Evolutionary conservation across 768 basidiomycete species (phyloP), one percentile per base, ranked within the genome.

Genomic region (Panellus pusillus): DNA sequence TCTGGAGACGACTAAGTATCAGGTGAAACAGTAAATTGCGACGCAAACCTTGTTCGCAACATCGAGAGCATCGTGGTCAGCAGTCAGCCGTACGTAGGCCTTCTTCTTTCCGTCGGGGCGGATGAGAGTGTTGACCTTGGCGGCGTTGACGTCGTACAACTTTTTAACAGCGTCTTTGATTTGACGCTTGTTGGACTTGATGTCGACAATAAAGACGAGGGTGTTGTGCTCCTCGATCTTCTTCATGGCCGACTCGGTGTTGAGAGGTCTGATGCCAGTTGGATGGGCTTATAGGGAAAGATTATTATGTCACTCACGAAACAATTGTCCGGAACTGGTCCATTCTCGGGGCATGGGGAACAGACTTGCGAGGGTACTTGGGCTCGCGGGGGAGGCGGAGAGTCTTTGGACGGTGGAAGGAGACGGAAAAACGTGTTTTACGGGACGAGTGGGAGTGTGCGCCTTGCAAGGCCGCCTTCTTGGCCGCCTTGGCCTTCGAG

Each of bases 181-280:
- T 75, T 99, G 93, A 43, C 93, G 86, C 84, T 99, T 99, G 86
- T 97, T 99, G 63, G 93, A 78, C 70, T 84, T 87, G 72, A 98
- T 67, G 73, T 98, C 95, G 48, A 97, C 94, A 57, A 98, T 87
- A 80, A 98, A 99, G 55, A 99, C 97, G 54, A 98, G 84, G 29
- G 97, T 99, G 76, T 99, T 98, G 81, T 98, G 87, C 74, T 98
- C 96, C 81, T 99, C 96, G 54, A 99, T 99, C 84, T 99, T 97
- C 84, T 98, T 96, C 96, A 98, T 98, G 58, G 96, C 95, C 12
- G 85, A 88, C 74, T 98, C 95, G 14, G 93, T 96, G 85, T 93
- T 96, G 72, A 93, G 71, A 15, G 91, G 91, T 47, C 88, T 91
- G 52, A 14, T 24, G 46, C 37, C 6, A 13, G 43, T 43, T 36